Percentiles rank a stretch among this genome's conserved stretches.
Evolutionary conservation across 1,284 basidiomycete genomes (phyloP).

Genomic region (Fomitopsis schrenkii): DNA sequence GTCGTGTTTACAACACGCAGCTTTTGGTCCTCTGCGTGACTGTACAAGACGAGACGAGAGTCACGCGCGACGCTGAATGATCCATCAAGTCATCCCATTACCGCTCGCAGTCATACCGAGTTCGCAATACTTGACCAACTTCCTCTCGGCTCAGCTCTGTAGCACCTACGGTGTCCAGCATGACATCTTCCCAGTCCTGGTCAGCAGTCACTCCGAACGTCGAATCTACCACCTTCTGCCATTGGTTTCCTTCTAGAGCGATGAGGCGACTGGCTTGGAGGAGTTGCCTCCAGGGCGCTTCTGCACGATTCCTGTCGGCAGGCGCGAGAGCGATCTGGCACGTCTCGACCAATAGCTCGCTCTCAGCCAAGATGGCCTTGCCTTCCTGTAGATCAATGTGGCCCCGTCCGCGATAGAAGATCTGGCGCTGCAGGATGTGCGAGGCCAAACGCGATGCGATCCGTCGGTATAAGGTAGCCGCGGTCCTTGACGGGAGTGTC

Average conservation of each 20-base stretch:
- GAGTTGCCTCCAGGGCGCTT: constrained; percentile 71
- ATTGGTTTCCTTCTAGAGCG: constrained; percentile 49
- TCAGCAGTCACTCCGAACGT: constrained; percentile 43
- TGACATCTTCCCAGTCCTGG: constrained; percentile 31
- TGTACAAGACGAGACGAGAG: neutral
- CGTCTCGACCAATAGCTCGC: constrained; percentile 76
- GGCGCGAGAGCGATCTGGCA: constrained; percentile 52
- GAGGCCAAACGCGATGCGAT: constrained; percentile 63
- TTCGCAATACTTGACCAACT: constrained; percentile 44
- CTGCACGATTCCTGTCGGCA: constrained; percentile 20
- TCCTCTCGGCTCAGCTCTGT: constrained; percentile 52
- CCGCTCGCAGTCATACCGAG: constrained; percentile 36
- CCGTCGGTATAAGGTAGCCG: constrained; percentile 65
- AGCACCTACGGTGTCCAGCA: constrained; percentile 42
- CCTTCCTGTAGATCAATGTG: constrained; percentile 53
- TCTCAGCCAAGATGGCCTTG: constrained; percentile 58
- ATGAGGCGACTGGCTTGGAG: constrained; percentile 66
- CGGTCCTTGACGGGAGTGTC: constrained; percentile 51
- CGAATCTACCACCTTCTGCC: constrained; percentile 37
- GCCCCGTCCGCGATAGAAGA: constrained; percentile 69
- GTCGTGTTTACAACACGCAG: neutral
- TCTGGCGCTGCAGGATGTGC: constrained; percentile 78
- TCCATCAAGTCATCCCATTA: neutral
- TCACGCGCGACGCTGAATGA: too few species aligned
- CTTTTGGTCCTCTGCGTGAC: neutral